A percentile compares a stretch with the other conserved stretches of the same genome.
Evolutionary conservation across 2,329 filamentous ascomycete species (phyloP).

Genomic region (Colletotrichum sp.): DNA sequence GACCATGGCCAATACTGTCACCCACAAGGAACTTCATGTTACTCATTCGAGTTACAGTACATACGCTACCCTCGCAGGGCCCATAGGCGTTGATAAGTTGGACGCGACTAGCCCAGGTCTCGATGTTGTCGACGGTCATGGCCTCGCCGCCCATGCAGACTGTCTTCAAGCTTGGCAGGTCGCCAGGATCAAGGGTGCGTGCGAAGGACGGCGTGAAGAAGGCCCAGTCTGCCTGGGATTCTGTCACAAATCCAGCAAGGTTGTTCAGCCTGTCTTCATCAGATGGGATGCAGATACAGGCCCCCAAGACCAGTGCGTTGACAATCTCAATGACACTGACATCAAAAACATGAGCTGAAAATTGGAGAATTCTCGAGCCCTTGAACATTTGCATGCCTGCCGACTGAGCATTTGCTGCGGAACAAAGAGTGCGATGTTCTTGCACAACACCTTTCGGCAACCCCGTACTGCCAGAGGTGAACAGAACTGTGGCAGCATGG

Average conservation of each 20-base stretch:
- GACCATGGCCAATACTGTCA: conserved; percentile 2
- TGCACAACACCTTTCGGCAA: conserved; percentile 55
- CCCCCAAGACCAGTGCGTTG: conserved; percentile 39
- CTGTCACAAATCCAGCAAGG: neutral
- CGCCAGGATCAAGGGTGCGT: neutral
- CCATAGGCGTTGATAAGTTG: conserved; percentile 11
- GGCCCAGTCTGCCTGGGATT: conserved; percentile 4
- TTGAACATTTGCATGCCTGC: neutral
- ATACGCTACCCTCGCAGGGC: conserved; percentile 13
- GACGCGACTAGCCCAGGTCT: neutral
- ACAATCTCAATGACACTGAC: conserved; percentile 41
- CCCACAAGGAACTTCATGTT: neutral
- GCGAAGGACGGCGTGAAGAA: conserved; percentile 14
- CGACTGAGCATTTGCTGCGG: conserved; percentile 19
- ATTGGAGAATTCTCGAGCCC: conserved; percentile 20
- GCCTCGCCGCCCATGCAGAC: conserved; percentile 10
- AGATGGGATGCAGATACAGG: conserved; percentile 40
- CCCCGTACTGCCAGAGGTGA: conserved; percentile 59
- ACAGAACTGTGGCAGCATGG: conserved; percentile 43
- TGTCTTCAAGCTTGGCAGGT: neutral
- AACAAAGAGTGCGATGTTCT: conserved; percentile 28
- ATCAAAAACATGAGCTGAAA: conserved; percentile 39
- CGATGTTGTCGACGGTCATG: neutral
- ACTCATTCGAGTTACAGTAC: conserved; percentile 7
- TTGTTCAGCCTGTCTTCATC: conserved; percentile 39